A percentile compares a stretch with the other conserved stretches of the same genome.
These are phyloP conservation scores for Colletotrichum camelliae DNA, from an alignment of 2,329 filamentous ascomycete species.

Conservation along the genomic window DNA sequence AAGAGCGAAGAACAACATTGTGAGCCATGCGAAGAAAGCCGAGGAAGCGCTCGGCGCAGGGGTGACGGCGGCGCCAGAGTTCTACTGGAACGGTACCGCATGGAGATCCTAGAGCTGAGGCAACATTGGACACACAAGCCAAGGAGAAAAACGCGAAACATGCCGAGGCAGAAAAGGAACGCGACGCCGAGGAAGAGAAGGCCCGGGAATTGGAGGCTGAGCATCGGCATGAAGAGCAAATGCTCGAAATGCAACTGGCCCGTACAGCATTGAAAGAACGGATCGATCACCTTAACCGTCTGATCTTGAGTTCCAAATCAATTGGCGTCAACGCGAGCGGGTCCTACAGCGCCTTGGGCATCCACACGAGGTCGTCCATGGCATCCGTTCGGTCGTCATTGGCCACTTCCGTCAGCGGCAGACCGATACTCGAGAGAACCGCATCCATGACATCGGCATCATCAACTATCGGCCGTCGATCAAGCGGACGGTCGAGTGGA, in stretches of 20 bases:
- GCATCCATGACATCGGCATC: slow-evolving; percentile 70
- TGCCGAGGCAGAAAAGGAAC: slow-evolving; percentile 66
- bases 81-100: slow-evolving; percentile 87
- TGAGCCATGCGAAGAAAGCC: slow-evolving; percentile 94
- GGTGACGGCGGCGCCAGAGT: slow-evolving; percentile 88
- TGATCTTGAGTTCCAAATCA: slow-evolving; percentile 95
- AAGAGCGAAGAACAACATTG: slow-evolving; percentile 95
- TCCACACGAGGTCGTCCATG: slow-evolving; percentile 48
- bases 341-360: slow-evolving; percentile 71
- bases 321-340: slow-evolving; percentile 87
- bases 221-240: slow-evolving; percentile 91
- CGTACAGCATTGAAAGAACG: slow-evolving; percentile 95
- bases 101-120: slow-evolving; percentile 87
- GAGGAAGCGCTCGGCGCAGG: slow-evolving; percentile 84
- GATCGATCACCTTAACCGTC: slow-evolving; percentile 93
- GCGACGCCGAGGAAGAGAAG: slow-evolving; percentile 74
- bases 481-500: slow-evolving; percentile 52
- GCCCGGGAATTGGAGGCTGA: slow-evolving; percentile 80
- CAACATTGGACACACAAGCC: slow-evolving; percentile 79
- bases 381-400: slow-evolving; percentile 73
- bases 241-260: slow-evolving; percentile 97
- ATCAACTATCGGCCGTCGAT: slow-evolving; percentile 63
- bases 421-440: slow-evolving; percentile 65
- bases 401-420: slow-evolving; percentile 62
- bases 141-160: slow-evolving; percentile 69